A percentile compares a stretch with the other conserved stretches of the same genome.
Evolutionary conservation across 2,329 filamentous ascomycete species (phyloP).

Genomic region (Hypoxylon sp.): DNA sequence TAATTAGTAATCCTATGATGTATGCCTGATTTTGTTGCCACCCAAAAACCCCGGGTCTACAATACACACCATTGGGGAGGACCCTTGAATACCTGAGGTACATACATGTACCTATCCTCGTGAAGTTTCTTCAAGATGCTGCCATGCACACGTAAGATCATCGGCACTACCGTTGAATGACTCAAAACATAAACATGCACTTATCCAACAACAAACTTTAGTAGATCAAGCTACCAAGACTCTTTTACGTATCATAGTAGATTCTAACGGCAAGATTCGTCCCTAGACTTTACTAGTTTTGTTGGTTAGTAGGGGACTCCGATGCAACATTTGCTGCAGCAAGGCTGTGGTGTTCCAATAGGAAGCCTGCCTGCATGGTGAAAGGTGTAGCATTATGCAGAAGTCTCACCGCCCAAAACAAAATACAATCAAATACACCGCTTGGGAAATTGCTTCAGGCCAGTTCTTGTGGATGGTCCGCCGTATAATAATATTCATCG

Average conservation of each 20-base stretch:
- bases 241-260: background rate
- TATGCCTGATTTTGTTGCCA: conserved; percentile 39
- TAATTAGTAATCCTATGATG: conserved; percentile 32
- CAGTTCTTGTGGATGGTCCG: conserved; percentile 12
- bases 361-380: conserved; percentile 46
- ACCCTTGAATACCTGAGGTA: conserved; percentile 2
- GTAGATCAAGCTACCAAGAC: conserved; percentile 10
- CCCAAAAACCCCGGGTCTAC: conserved; percentile 23
- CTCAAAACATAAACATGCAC: conserved; percentile 17
- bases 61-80: conserved; percentile 5
- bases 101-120: background rate
- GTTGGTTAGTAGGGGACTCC: conserved; percentile 36
- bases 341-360: conserved; percentile 46
- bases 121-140: conserved; percentile 13
- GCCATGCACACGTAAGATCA: conserved; percentile 31
- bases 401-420: conserved; percentile 47
- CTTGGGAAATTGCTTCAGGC: conserved; percentile 23
- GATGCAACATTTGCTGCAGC: conserved; percentile 47
- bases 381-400: conserved; percentile 49
- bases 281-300: conserved; percentile 13
- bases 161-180: conserved; percentile 28
- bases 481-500: conserved; percentile 6
- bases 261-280: conserved; percentile 34
- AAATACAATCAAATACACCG: conserved; percentile 37
- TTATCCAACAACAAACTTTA: conserved; percentile 18